Evolutionary conservation across 2,329 filamentous ascomycete species (phyloP), one percentile per base, ranked within the genome.

Genomic region (Trichoderma endophyticum): DNA sequence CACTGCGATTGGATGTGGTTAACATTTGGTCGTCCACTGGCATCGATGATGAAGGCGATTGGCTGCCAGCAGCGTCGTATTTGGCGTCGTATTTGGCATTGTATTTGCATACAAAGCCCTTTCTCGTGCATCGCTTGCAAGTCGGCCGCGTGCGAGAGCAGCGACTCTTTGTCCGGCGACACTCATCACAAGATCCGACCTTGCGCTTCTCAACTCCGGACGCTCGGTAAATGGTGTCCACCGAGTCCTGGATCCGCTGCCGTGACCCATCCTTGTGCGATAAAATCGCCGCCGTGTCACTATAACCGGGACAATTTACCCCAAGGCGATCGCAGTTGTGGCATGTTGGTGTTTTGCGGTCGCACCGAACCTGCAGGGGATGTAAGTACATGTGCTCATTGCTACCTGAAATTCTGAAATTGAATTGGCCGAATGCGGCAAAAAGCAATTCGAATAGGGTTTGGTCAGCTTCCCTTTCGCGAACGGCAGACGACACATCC

Each of bases 401-500:
- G n/a, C 30, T 60, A 43, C 11, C 3, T 28, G 43, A 11, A 36
- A 34, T 26, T 56, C 8, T 28, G 43, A 2, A 36, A 34, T 26
- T 56, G 36, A 61, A 36, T 61, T 61, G 56, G 24, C 56, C 63
- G 14, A 14, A 18, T 43, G 5, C n/a, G 59, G 12, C 14, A 14
- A 48, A n/a, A n/a, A 32, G n/a, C 30, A 36, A 39, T 67, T 57
- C 60, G 2, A 18, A 60, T 63, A 7, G 64, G 48, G 30, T 54
- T 51, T 51, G 56, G 66, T 69, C 56, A 60, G 66, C 66, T 69
- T 69, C 34, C 66, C 66, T 69, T 69, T 61, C 66, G 43, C 12
- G 66, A 69, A 57, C 66, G 66, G 36, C 66, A 69, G 26, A 69
- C 66, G n/a, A 69, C 56, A 61, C 66, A 69, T 43, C 66, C 66